A percentile compares a stretch with the other conserved stretches of the same genome.
These are phyloP conservation scores for Backusella westeae DNA, from an alignment of 192 early-diverging fungal species.

Conservation along the genomic window DNA sequence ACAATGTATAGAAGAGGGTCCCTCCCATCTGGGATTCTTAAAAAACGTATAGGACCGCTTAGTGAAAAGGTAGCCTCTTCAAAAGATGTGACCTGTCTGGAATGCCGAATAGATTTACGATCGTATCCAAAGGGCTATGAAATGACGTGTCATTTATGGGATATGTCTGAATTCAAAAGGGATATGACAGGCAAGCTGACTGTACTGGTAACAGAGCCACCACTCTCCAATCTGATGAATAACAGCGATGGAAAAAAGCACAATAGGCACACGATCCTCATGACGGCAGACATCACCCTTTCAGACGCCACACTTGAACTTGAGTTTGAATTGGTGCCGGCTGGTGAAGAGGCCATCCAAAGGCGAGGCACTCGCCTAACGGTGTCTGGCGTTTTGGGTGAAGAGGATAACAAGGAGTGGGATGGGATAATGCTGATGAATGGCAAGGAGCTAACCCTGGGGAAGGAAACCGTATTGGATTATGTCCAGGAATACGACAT, in stretches of 20 bases:
- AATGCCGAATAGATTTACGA: not conserved
- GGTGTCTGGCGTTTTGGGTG: conserved; percentile 22
- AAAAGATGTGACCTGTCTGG: not conserved
- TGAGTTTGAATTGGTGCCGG: conserved; percentile 16
- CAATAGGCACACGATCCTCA: conserved; percentile 12
- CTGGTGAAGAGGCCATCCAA: not conserved
- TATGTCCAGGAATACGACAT: not conserved
- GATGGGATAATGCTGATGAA: conserved; percentile 27
- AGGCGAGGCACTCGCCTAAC: conserved; percentile 14
- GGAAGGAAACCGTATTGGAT: conserved; percentile 4
- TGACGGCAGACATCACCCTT: not conserved
- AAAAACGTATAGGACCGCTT: not conserved
- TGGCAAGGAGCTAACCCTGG: conserved; percentile 16
- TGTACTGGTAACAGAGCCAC: conserved; percentile 14
- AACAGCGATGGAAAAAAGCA: conserved; percentile 12
- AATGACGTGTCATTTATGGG: not conserved
- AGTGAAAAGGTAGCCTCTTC: not conserved
- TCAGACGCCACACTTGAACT: conserved; percentile 8
- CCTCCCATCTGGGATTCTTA: not conserved
- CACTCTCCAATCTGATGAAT: conserved; percentile 18
- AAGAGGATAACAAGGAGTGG: conserved; percentile 19
- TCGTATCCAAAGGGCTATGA: conserved; percentile 6
- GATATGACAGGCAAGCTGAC: conserved; percentile 15
- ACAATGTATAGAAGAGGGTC: not conserved
- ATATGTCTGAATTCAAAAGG: conserved; percentile 5